Percentiles rank a stretch among this genome's conserved stretches.
Evolutionary conservation across 345 rosid species (phyloP).

Genomic region (Dovyalis caffra): DNA sequence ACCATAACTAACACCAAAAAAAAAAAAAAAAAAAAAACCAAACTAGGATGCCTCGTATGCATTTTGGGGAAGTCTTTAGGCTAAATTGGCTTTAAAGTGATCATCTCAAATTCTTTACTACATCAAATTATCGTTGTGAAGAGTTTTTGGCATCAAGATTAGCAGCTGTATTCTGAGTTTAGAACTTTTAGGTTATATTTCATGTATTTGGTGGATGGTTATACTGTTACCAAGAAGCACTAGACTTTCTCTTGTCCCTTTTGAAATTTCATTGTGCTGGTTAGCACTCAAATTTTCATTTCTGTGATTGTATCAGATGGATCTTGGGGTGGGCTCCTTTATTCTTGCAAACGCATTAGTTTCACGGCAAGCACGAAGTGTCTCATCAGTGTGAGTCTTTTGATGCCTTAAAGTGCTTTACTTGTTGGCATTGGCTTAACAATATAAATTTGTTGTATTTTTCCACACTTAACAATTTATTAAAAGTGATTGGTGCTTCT

Average conservation of each 20-base stretch:
- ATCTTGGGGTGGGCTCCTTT: slow-evolving; percentile 96
- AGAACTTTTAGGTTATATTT: neutral
- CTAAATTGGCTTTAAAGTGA: too few relatives aligned
- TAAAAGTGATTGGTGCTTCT: neutral
- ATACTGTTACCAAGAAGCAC: neutral
- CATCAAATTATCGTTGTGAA: too few relatives aligned
- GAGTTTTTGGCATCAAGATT: neutral
- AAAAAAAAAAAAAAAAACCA: too few relatives aligned
- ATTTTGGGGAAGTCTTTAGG: too few relatives aligned
- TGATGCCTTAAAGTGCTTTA: slow-evolving; percentile 8
- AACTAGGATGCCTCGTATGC: too few relatives aligned
- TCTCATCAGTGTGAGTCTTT: slow-evolving; percentile 52
- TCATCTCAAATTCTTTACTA: too few relatives aligned
- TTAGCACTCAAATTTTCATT: neutral
- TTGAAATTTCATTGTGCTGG: neutral
- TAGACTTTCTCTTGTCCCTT: neutral
- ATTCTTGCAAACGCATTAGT: slow-evolving; percentile 70
- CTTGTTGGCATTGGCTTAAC: neutral
- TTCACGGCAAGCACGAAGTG: slow-evolving; percentile 74
- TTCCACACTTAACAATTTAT: neutral
- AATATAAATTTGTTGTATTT: neutral
- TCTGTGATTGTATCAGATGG: slow-evolving; percentile 60
- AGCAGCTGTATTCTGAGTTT: neutral
- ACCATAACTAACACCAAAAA: too few relatives aligned
- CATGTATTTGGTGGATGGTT: neutral